These are phyloP conservation scores for Hanseniaspora vineae DNA, from an alignment of 805 yeast species.

Conservation along the genomic window DNA sequence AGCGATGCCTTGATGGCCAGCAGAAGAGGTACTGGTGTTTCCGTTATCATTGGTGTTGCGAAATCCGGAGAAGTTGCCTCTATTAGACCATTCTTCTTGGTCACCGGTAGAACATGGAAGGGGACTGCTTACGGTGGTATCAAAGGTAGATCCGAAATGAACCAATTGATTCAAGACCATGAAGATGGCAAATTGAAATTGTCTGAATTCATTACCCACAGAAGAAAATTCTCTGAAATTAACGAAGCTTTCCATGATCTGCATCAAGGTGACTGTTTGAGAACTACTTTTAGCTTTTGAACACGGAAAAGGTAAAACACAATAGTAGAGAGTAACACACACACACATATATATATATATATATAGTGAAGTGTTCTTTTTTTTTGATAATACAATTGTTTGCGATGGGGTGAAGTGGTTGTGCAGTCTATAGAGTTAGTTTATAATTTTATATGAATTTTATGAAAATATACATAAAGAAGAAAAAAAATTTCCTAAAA, in stretches of 20 bases:
- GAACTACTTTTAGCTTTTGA: slow-evolving; percentile 58
- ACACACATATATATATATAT: too few species aligned
- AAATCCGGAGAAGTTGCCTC: slow-evolving; percentile 95
- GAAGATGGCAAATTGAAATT: slow-evolving; percentile 71
- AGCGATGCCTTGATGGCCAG: slow-evolving; percentile 92
- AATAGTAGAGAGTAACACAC: too few species aligned
- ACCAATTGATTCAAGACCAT: slow-evolving; percentile 78
- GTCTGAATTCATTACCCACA: slow-evolving; percentile 90
- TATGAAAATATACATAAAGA: neutral
- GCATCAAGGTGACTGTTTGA: slow-evolving; percentile 87
- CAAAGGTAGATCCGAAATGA: slow-evolving; percentile 93
- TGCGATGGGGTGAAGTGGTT: too few species aligned
- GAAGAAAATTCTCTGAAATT: slow-evolving; percentile 63
- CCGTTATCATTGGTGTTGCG: slow-evolving; percentile 94
- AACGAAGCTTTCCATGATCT: slow-evolving; percentile 88
- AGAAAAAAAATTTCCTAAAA: neutral
- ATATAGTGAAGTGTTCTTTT: neutral
- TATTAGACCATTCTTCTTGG: slow-evolving; percentile 97
- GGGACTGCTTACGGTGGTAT: slow-evolving; percentile 99
- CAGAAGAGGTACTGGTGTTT: slow-evolving; percentile 98
- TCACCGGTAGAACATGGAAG: slow-evolving; percentile 97
- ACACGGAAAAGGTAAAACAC: too few species aligned
- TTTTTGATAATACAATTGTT: too few species aligned
- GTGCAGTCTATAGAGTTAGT: too few species aligned
- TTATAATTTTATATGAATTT: neutral